A percentile compares a stretch with the other conserved stretches of the same genome.
Conservation (phyloP, 805 yeast genomes). For the Candida piceae region DNA sequence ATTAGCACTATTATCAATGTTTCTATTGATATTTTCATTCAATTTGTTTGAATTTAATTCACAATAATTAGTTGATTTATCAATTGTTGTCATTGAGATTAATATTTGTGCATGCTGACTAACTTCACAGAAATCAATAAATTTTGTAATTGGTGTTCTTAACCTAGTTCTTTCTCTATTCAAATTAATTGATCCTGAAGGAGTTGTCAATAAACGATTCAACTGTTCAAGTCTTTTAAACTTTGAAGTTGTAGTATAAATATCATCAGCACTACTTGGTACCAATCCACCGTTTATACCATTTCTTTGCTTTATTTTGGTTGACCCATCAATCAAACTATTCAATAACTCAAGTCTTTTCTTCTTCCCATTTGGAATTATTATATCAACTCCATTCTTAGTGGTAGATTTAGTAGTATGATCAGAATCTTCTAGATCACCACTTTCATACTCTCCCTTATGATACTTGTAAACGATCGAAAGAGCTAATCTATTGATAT, state of each 20-base stretch:
- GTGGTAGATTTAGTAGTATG: too few species aligned
- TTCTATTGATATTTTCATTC: conserved; percentile 11
- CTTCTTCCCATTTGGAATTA: conserved; percentile 18
- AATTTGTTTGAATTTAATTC: conserved; percentile 25
- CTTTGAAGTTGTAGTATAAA: conserved; percentile 26
- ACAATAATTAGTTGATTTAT: conserved; percentile 23
- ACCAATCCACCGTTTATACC: too few species aligned
- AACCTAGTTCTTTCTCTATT: conserved; percentile 35
- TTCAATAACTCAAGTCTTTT: conserved; percentile 15
- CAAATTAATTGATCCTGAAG: conserved; percentile 36
- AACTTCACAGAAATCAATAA: conserved; percentile 47
- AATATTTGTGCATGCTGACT: conserved; percentile 29
- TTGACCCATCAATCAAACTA: conserved; percentile 20
- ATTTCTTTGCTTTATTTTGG: too few species aligned
- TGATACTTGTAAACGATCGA: conserved; percentile 18
- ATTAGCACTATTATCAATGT: conserved; percentile 3
- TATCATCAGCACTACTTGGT: conserved; percentile 22
- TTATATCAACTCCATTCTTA: too few species aligned
- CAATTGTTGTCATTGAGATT: conserved; percentile 19
- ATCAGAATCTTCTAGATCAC: too few species aligned
- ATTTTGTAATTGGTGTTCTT: conserved; percentile 38
- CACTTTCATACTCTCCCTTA: too few species aligned
- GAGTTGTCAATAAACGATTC: conserved; percentile 18
- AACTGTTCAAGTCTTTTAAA: conserved; percentile 22
- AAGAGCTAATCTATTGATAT: conserved; percentile 25